Evolutionary conservation across 2,329 filamentous ascomycete genomes (phyloP).

Genomic region (Cercospora citrullina): DNA sequence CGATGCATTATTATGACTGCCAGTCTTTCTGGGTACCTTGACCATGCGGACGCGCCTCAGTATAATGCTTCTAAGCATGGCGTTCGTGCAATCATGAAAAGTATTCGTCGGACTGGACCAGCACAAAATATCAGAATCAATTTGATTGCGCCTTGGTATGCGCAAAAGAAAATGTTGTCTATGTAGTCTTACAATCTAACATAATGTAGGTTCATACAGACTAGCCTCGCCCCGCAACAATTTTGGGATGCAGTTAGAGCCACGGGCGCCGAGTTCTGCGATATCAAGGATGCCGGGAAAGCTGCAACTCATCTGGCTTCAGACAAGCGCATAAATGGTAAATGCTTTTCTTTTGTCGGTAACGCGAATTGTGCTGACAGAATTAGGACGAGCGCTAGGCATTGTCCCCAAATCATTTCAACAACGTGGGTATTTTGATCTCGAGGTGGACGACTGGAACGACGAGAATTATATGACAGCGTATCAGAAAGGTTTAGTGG

Average conservation of each 20-base stretch:
- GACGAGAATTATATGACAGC: conserved; percentile 12
- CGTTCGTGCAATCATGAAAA: conserved; percentile 47
- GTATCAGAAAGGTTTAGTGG: background rate
- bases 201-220: conserved; percentile 29
- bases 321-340: conserved; percentile 30
- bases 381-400: conserved; percentile 28
- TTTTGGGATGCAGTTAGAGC: conserved; percentile 20
- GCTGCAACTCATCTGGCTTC: conserved; percentile 30
- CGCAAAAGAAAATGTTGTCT: background rate
- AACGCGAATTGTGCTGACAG: background rate
- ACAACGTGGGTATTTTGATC: conserved; percentile 14
- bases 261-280: conserved; percentile 25
- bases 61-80: conserved; percentile 43
- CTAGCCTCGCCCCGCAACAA: conserved; percentile 29
- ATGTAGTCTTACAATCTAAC: background rate
- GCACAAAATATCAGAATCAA: conserved; percentile 51
- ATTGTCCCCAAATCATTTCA: conserved; percentile 24
- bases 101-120: conserved; percentile 40
- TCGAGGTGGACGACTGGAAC: conserved; percentile 16
- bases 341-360: background rate
- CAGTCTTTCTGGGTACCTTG: conserved; percentile 52
- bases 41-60: conserved; percentile 47
- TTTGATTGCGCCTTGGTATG: conserved; percentile 39
- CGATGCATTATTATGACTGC: conserved; percentile 54
- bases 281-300: conserved; percentile 29